phyloP scores from a whole-genome alignment of 2,329 filamentous ascomycete species.

The Sarocladium oryzae region DNA sequence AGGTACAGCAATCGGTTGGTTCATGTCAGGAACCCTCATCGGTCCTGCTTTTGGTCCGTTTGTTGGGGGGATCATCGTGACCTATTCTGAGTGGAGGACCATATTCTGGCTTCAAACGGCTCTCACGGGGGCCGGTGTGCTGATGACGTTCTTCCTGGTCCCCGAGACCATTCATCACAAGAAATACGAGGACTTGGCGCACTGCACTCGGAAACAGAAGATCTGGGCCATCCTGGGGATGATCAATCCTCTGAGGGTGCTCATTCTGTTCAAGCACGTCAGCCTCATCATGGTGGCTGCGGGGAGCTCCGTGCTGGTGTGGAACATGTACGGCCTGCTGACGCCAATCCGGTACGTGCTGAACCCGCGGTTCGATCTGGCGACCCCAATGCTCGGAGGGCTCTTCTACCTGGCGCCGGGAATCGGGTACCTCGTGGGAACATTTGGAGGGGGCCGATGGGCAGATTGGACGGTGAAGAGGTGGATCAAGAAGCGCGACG shows the following conservation, averaged over 20 bases:
- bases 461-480: slow-evolving; percentile 60
- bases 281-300: slow-evolving; percentile 57
- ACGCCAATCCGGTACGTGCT: slow-evolving; percentile 67
- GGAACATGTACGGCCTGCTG: slow-evolving; percentile 61
- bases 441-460: slow-evolving; percentile 65
- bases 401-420: slow-evolving; percentile 72
- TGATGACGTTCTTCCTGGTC: slow-evolving; percentile 59
- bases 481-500: slow-evolving; percentile 53
- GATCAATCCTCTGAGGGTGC: slow-evolving; percentile 59
- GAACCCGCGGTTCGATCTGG: slow-evolving; percentile 66
- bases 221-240: slow-evolving; percentile 50
- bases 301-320: slow-evolving; percentile 58
- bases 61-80: slow-evolving; percentile 70
- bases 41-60: slow-evolving; percentile 67
- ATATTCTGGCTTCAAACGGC: slow-evolving; percentile 75
- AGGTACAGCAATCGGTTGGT: slow-evolving; percentile 68
- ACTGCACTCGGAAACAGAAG: slow-evolving; percentile 43
- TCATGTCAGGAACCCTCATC: slow-evolving; percentile 63
- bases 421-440: slow-evolving; percentile 61
- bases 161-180: slow-evolving; percentile 67
- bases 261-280: slow-evolving; percentile 59
- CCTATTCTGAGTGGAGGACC: slow-evolving; percentile 63
- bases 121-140: slow-evolving; percentile 51
- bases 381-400: slow-evolving; percentile 58
- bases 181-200: slow-evolving; percentile 54